Evolutionary conservation across 768 basidiomycete genomes (phyloP), one percentile per base, ranked within the genome.

Genomic region (Rhodotorula toruloides): DNA sequence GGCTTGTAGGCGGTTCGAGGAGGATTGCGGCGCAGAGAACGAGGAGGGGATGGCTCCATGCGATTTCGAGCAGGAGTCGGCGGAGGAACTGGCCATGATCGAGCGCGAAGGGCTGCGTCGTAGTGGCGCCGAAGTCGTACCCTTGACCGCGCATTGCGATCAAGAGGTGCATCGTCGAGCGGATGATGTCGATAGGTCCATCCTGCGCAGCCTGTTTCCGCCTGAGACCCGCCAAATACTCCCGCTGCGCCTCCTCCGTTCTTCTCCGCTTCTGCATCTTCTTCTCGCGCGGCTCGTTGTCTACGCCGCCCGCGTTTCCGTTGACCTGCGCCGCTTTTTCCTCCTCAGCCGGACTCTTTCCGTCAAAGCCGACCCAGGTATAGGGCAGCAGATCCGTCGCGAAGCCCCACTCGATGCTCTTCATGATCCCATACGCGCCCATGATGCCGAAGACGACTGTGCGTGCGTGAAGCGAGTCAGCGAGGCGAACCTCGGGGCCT

Each of bases 81-180:
- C 55, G 48, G 43, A 69, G 32, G 55, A 64, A 69, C 11, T 13
- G 4, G 21, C n/a, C 25, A 14, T 5, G 22, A 17, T 13, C 44
- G 12, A 19, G 36, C 19, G 61, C 48, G 43, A 57, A 61, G 2
- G 68, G 58, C 31, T 1, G 21, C 7, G 62, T 64, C 31, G 59
- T 40, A n/a, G 62, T 64, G 1, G 54, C 54, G 37, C 58, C 50
- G 54, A 69, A 69, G 14, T 55, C 58, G 63, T 64, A 69, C 4
- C 68, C 68, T 9, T 56, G 49, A 9, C 68, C 68, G 7, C 68
- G 62, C 68, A 64, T 69, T 31, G 68, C 43, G 54, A 56, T 32
- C 48, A 64, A 42, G 54, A 69, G 59, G 44, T 69, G 68, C 6
- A 61, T 11, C 0, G 62, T 61, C 31, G 63, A 57, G 12, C 49